Conservation (phyloP, 164 flowering plant genomes). For the Vitis rotundifolia region DNA sequence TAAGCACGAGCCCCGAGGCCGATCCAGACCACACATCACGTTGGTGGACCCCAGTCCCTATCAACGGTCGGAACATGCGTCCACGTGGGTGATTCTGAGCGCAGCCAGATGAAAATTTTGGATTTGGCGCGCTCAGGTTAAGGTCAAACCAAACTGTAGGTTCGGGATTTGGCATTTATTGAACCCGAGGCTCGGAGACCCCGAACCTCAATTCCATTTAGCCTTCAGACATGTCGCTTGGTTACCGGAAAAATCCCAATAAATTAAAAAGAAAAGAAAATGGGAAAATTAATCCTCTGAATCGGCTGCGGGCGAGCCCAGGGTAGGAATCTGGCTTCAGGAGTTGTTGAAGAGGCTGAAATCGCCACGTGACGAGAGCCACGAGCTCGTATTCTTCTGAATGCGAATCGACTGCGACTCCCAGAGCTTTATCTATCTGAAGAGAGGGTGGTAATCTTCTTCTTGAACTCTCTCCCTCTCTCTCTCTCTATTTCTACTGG, state of each 20-base stretch:
- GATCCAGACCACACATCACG: too few relatives aligned
- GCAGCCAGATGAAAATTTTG: conserved; percentile 17
- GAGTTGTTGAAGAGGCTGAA: too few relatives aligned
- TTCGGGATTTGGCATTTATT: conserved; percentile 19
- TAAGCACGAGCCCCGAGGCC: too few relatives aligned
- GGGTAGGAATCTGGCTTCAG: too few relatives aligned
- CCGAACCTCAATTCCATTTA: conserved; percentile 11
- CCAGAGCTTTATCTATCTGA: background rate
- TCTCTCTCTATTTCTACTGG: background rate
- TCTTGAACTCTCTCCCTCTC: conserved; percentile 1
- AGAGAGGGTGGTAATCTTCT: too few relatives aligned
- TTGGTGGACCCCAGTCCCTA: too few relatives aligned
- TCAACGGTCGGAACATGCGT: background rate
- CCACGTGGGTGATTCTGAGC: conserved; percentile 11
- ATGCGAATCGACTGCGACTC: too few relatives aligned
- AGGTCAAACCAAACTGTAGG: conserved; percentile 1
- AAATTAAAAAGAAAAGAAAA: background rate
- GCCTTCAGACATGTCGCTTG: conserved; percentile 2
- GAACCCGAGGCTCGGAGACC: conserved; percentile 29
- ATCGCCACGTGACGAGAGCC: too few relatives aligned
- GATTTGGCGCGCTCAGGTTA: conserved; percentile 44
- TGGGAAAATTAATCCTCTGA: background rate
- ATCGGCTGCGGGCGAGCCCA: too few relatives aligned
- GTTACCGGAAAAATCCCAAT: background rate
- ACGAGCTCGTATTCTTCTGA: too few relatives aligned